These are phyloP conservation scores for Hypoxylon fragiforme DNA, from an alignment of 495 filamentous ascomycete genomes.

Conservation along the genomic window DNA sequence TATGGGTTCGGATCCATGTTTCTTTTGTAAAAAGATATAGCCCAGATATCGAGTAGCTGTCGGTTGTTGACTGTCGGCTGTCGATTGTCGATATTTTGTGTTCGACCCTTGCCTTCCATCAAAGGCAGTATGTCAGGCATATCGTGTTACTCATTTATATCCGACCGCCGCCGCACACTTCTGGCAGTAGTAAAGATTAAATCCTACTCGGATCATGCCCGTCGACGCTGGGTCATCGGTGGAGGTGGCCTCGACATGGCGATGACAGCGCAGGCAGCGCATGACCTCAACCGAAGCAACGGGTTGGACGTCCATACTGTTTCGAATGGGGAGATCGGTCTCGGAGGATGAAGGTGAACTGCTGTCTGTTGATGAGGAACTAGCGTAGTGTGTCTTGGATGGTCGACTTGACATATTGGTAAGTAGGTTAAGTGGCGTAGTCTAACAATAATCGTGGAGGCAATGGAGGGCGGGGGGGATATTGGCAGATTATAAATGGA, in stretches of 20 bases:
- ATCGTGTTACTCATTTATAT: slow-evolving; percentile 56
- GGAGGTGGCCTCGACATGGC: slow-evolving; percentile 56
- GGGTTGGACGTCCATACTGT: slow-evolving; percentile 51
- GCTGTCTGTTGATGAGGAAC: slow-evolving; percentile 44
- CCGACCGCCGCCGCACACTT: slow-evolving; percentile 74
- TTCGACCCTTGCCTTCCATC: too few species aligned
- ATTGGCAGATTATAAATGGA: slow-evolving; percentile 23
- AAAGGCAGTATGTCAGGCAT: not conserved
- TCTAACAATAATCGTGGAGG: slow-evolving; percentile 1
- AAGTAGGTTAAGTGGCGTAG: slow-evolving; percentile 6
- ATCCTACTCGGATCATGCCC: slow-evolving; percentile 70
- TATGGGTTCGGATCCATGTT: slow-evolving; percentile 12
- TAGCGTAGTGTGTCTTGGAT: slow-evolving; percentile 42
- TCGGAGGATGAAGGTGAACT: slow-evolving; percentile 47
- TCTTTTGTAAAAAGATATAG: slow-evolving; percentile 1
- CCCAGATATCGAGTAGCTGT: not conserved
- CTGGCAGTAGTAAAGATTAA: slow-evolving; percentile 79
- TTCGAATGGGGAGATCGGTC: slow-evolving; percentile 44
- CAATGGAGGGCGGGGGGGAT: slow-evolving; percentile 16
- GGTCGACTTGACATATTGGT: slow-evolving; percentile 45
- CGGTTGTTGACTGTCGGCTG: not conserved
- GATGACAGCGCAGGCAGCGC: slow-evolving; percentile 59
- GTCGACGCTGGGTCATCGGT: slow-evolving; percentile 55
- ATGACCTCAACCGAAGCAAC: slow-evolving; percentile 54
- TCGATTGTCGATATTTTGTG: not conserved